Evolutionary conservation across 345 rosid species (phyloP).

Genomic region (rapeseed (Brassica napus)): Da-Ae NC_063450.1:44921501-44922000

Average conservation of each 20-base stretch:
- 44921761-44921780: background rate
- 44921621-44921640: background rate
- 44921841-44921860: no score
- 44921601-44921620: background rate
- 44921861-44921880: background rate
- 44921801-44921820: background rate
- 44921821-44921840: no score
- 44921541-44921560: background rate
- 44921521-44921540: background rate
- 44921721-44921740: background rate
- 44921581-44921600: background rate
- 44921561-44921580: background rate
- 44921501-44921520: background rate
- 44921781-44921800: background rate
- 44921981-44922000: no score
- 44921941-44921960: no score
- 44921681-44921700: background rate
- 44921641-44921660: background rate
- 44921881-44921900: no score
- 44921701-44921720: background rate
- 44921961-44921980: no score
- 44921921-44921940: no score
- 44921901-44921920: no score
- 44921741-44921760: background rate
- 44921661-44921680: background rate